Percentiles rank a stretch among this genome's conserved stretches.
phyloP scores from a whole-genome alignment of 306 rosid species.

The Astragalus membranaceus region DNA sequence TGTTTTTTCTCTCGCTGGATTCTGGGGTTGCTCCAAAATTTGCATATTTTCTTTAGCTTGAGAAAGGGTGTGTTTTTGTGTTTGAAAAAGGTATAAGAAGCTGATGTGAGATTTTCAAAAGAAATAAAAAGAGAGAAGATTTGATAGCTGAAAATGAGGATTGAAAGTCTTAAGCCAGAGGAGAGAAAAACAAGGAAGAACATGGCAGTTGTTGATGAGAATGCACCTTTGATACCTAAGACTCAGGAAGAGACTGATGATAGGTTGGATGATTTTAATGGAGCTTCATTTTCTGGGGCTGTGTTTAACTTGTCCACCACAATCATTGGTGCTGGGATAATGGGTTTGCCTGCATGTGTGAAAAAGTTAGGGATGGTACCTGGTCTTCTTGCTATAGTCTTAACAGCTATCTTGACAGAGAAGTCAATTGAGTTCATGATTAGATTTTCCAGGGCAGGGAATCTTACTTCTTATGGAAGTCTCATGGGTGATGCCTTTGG shows the following conservation, averaged over 20 bases:
- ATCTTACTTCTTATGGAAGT: slow-evolving; percentile 57
- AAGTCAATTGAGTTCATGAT: slow-evolving; percentile 66
- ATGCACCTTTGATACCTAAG: slow-evolving; percentile 62
- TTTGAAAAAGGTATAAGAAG: too few species aligned
- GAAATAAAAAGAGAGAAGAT: not conserved
- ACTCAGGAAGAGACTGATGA: slow-evolving; percentile 22
- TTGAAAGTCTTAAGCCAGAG: slow-evolving; percentile 29
- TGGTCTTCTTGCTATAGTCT: slow-evolving; percentile 58
- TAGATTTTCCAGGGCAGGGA: slow-evolving; percentile 63
- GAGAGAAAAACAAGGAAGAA: slow-evolving; percentile 36
- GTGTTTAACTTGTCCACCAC: slow-evolving; percentile 85
- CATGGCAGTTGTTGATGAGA: slow-evolving; percentile 42
- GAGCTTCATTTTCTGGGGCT: slow-evolving; percentile 87
- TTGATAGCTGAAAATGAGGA: slow-evolving; percentile 41
- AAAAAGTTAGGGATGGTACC: slow-evolving; percentile 71
- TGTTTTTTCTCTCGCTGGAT: not conserved
- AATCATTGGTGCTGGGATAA: slow-evolving; percentile 84
- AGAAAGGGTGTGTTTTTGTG: slow-evolving; percentile 10
- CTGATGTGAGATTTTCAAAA: not conserved
- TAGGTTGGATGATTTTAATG: slow-evolving; percentile 60
- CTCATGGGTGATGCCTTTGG: slow-evolving; percentile 75
- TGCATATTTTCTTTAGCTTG: slow-evolving; percentile 12
- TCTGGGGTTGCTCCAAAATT: not conserved
- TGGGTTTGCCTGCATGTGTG: slow-evolving; percentile 85
- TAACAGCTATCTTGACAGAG: slow-evolving; percentile 63